Base-by-base conservation (phyloP, 768 basidiomycete genomes). In the Trametes cinnabarina region DNA sequence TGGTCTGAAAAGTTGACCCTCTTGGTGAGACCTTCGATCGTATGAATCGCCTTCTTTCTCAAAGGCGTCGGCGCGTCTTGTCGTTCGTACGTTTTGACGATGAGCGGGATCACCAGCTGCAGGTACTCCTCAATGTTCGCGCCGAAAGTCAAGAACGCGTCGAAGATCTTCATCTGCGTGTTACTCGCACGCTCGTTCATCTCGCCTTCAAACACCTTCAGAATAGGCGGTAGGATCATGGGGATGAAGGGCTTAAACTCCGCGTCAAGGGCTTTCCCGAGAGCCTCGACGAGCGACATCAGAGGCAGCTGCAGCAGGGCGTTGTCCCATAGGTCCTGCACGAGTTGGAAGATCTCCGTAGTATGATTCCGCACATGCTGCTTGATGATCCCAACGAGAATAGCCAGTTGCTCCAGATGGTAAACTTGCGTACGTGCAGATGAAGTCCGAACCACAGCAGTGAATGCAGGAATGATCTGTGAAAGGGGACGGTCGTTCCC, bases 1-100 rank as follows among this genome's bases (percentile, higher is more conserved):
- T 98, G 96, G 67, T 98, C 97, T 3, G 93, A 94, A 68, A 99
- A 98, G 73, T 98, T 98, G 64, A 98, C 93, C 55, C 94, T 82
- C 63, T 88, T 82, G 5, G 94, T 94, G 25, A 99, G 74, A 20
- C 89, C 90, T 43, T 94, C 93, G 40, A 98, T 90, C 1, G 92
- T 95, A 61, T 90, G 87, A 41, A 98, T 88, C 0, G 96, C 95
- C 47, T 87, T 83, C 73, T 92, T 93, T 42, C 95, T 86, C 47
- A 99, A 76, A 11, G 83, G 73, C 2, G 83, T 82, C 2, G 86
- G 82, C 6, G 83, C 86, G 58, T 94, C 92, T 1, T 82, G 72
- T 34, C 90, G 82, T 69, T 98, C 97, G 63, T 94, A 95, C 5
- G 92, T 86, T 69, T 85, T 88, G 55, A 98, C 88, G 59, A 98